Evolutionary conservation across 2,329 filamentous ascomycete genomes (phyloP), one percentile per base, ranked within the genome.

Genomic region (Fusarium sp.): DNA sequence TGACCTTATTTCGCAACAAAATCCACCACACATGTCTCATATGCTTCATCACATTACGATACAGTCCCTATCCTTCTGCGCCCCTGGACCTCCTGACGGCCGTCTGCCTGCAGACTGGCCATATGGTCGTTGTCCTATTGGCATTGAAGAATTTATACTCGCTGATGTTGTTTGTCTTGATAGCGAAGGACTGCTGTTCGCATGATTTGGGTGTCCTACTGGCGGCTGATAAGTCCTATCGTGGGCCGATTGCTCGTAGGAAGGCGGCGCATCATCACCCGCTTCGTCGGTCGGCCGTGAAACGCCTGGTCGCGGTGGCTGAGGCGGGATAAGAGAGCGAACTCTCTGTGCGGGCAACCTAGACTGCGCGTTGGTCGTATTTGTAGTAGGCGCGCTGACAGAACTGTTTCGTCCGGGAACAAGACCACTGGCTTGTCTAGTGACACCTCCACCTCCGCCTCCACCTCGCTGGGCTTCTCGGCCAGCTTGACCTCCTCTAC

Each of bases 221-320:
- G 86, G 85, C 22, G 87, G 87, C 11, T 83, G 78, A 64, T 88
- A 89, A 5, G 84, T 82, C 10, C 80, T 78, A 52, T 84, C 81
- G 57, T 84, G 83, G 18, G 86, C 82, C 6, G 87, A 86, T 74
- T 88, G 85, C 75, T 88, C 87, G 70, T 89, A 89, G 13, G 85
- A 84, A 2, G 87, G 87, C 42, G 87, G 87, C 7, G 86, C 85
- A 31, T 87, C 86, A 5, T 87, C 86, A 4, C 78, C 75, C 7
- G 74, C 79, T 9, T 80, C 79, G 6, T 84, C 83, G 0, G 77
- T 72, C 4, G 77, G 70, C 2, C 83, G 75, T 20, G 76, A 78
- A 5, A 82, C 80, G 3, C 76, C 75, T 6, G 79, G 76, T 38
- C 79, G 71, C 31, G 81, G 75, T 38, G 78, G 72, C 42, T 82